phyloP scores from a whole-genome alignment of 495 filamentous ascomycete species.

The Xeromyces bisporus region DNA sequence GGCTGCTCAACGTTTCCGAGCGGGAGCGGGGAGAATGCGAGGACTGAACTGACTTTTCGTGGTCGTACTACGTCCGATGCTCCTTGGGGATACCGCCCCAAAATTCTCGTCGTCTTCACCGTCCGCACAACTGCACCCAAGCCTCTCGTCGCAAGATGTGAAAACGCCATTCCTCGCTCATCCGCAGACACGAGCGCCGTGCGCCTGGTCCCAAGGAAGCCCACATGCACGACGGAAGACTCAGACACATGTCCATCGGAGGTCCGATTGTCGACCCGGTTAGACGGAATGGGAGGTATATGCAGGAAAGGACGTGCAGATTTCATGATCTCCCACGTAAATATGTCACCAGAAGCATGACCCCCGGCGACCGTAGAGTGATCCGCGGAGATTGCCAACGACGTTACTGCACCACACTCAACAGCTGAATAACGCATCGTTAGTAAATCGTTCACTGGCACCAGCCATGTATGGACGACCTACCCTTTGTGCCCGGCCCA shows the following conservation, averaged over 20 bases:
- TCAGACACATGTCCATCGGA: constrained; percentile 70
- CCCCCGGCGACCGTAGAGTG: constrained; percentile 81
- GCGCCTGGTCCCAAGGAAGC: constrained; percentile 87
- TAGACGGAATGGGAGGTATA: constrained; percentile 56
- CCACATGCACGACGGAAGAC: constrained; percentile 66
- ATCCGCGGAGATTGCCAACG: constrained; percentile 83
- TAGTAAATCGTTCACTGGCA: constrained; percentile 4
- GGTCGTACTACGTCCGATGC: constrained; percentile 38
- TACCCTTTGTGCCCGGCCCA: constrained; percentile 86
- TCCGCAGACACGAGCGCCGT: constrained; percentile 97
- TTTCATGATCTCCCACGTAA: constrained; percentile 84
- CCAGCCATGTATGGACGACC: constrained; percentile 5
- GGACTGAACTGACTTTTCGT: constrained; percentile 84
- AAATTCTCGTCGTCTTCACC: constrained; percentile 75
- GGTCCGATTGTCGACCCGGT: constrained; percentile 44
- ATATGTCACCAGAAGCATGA: constrained; percentile 81
- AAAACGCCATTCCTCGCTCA: constrained; percentile 92
- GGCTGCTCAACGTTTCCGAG: constrained; percentile 80
- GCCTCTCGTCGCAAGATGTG: constrained; percentile 82
- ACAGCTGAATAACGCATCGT: constrained; percentile 39
- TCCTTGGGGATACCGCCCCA: constrained; percentile 73
- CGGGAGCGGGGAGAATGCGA: constrained; percentile 81
- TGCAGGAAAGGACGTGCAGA: constrained; percentile 75
- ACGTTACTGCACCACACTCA: constrained; percentile 75
- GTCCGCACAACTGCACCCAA: constrained; percentile 70